Evolutionary conservation across 805 yeast species (phyloP).

Genomic region (Grigorovia humatica): DNA sequence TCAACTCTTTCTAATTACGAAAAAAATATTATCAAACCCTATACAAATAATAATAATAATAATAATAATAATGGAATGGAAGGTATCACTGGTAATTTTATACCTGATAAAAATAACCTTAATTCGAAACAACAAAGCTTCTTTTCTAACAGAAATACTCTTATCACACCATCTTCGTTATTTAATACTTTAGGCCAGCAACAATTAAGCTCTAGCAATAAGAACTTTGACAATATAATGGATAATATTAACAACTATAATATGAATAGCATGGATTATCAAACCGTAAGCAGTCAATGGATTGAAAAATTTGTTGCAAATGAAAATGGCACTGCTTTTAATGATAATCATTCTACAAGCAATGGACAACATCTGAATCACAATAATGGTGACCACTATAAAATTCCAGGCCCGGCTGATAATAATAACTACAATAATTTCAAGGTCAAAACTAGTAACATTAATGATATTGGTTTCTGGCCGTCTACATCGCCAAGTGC

Average conservation of each 20-base stretch:
- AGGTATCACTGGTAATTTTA: not conserved
- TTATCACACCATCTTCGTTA: not conserved
- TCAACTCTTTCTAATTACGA: not conserved
- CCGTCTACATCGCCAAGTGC: constrained; percentile 2
- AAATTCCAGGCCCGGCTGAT: not conserved
- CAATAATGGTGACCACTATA: not conserved
- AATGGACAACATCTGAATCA: not conserved
- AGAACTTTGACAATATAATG: not conserved
- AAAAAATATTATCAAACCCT: not conserved
- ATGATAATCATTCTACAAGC: not conserved
- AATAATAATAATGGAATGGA: not conserved
- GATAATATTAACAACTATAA: not conserved
- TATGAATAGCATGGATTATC: not conserved
- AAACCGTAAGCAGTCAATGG: constrained; percentile 6
- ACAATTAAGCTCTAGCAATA: not conserved
- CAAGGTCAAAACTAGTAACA: constrained; percentile 26
- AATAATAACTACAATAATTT: not conserved
- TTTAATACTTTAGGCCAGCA: not conserved
- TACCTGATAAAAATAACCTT: not conserved
- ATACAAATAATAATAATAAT: not conserved
- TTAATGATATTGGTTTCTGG: constrained; percentile 48
- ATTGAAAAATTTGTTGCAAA: constrained; percentile 6
- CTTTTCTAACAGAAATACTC: not conserved
- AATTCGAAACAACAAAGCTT: not conserved
- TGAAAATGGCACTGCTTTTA: too few relatives aligned